Percentiles rank a stretch among this genome's conserved stretches.
Evolutionary conservation across 2,329 filamentous ascomycete species (phyloP).

Genomic region (Nannizziopsis arthrosporioides): DNA sequence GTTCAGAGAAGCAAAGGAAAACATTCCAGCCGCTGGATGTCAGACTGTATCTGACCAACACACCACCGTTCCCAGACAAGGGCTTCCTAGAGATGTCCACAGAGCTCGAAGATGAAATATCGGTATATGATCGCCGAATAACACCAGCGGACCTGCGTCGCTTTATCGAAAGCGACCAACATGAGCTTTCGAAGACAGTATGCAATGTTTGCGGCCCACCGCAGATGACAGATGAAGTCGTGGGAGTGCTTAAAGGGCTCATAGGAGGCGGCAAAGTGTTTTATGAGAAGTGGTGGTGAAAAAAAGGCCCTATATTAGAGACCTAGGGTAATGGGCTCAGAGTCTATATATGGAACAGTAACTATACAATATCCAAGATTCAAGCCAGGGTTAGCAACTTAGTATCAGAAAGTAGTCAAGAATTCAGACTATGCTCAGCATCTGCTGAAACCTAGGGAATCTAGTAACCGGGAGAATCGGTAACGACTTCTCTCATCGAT

Average conservation of each 20-base stretch:
- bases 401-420: too few relatives aligned
- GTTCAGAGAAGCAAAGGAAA: slow-evolving; percentile 16
- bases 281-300: slow-evolving; percentile 17
- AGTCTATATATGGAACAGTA: too few relatives aligned
- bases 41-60: slow-evolving; percentile 21
- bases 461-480: too few relatives aligned
- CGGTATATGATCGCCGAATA: slow-evolving; percentile 26
- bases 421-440: too few relatives aligned
- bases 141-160: slow-evolving; percentile 26
- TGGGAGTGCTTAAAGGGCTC: slow-evolving; percentile 29
- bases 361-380: too few relatives aligned
- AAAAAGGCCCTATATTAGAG: not conserved
- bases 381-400: too few relatives aligned
- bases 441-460: too few relatives aligned
- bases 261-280: slow-evolving; percentile 39
- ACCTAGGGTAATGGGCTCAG: not conserved
- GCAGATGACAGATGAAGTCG: slow-evolving; percentile 56
- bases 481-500: too few relatives aligned
- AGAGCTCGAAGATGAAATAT: slow-evolving; percentile 17
- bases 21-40: slow-evolving; percentile 15
- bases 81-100: not conserved
- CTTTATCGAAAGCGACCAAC: slow-evolving; percentile 22
- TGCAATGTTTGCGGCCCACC: slow-evolving; percentile 60
- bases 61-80: not conserved
- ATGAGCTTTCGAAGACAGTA: slow-evolving; percentile 32